Conservation (phyloP, 345 rosid genomes). For the Ceriops tagal region DNA sequence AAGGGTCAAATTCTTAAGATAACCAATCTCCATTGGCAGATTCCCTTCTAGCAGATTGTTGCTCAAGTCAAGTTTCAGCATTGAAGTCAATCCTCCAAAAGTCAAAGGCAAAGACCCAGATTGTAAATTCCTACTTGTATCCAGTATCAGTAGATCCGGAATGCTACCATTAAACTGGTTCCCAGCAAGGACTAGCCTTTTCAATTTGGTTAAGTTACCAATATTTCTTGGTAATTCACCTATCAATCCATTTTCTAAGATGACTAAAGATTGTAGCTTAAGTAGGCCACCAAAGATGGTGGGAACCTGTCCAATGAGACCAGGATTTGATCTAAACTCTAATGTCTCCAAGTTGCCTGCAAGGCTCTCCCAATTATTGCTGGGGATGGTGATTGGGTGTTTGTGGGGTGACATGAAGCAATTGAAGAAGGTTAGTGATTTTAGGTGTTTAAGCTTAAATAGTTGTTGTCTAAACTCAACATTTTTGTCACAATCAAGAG, state of each 20-base stretch:
- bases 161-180: constrained; percentile 58
- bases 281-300: constrained; percentile 43
- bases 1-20: constrained; percentile 63
- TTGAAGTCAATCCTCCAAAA: constrained; percentile 55
- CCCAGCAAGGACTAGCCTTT: constrained; percentile 66
- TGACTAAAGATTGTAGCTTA: constrained; percentile 67
- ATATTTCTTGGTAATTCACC: constrained; percentile 52
- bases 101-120: constrained; percentile 60
- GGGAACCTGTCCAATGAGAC: constrained; percentile 70
- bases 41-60: constrained; percentile 56
- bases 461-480: constrained; percentile 58
- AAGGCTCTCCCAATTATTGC: constrained; percentile 52
- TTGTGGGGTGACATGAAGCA: constrained; percentile 54
- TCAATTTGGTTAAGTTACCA: constrained; percentile 48
- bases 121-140: constrained; percentile 64
- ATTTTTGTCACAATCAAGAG: constrained; percentile 52
- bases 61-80: constrained; percentile 83
- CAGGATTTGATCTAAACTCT: constrained; percentile 77
- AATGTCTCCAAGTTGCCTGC: constrained; percentile 53
- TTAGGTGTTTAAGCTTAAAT: constrained; percentile 72
- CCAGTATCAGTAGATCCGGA: constrained; percentile 68
- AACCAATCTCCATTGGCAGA: constrained; percentile 45
- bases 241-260: constrained; percentile 59
- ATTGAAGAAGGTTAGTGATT: constrained; percentile 58
- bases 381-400: constrained; percentile 41